Evolutionary conservation across 2,329 filamentous ascomycete species (phyloP).

Genomic region (Colletotrichum sp.): DNA sequence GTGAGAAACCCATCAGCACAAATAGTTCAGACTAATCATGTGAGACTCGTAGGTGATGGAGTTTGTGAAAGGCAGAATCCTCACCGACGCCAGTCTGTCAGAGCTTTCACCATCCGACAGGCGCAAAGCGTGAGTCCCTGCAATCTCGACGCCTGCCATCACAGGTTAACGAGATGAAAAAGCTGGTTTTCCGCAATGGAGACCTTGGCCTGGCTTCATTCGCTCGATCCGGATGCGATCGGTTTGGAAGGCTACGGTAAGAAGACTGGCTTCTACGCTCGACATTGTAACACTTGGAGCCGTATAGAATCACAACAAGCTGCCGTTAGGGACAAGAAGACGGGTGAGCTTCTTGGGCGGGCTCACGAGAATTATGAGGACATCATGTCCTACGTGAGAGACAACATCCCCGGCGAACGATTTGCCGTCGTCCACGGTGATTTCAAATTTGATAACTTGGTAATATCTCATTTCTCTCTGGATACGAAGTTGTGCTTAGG

Average conservation of each 20-base stretch:
- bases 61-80: not conserved
- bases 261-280: not conserved
- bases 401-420: not conserved
- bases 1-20: not conserved
- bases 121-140: not conserved
- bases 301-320: not conserved
- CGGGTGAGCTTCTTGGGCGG: not conserved
- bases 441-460: not conserved
- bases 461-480: not conserved
- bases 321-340: not conserved
- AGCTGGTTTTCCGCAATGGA: not conserved
- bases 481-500: not conserved
- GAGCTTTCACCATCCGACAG: not conserved
- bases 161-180: not conserved
- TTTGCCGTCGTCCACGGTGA: not conserved
- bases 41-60: not conserved
- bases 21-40: not conserved
- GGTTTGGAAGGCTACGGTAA: not conserved
- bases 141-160: not conserved
- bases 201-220: not conserved
- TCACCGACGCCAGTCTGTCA: not conserved
- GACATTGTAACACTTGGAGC: not conserved
- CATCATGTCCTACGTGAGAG: not conserved
- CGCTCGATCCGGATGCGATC: not conserved
- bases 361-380: not conserved